Evolutionary conservation across 306 rosid genomes (phyloP).

Genomic region (Cucumis sativus): Cucumber_9930_V3 NC_026661.2:20530001-20530500

Average conservation of each 20-base stretch:
- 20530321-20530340: neutral
- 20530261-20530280: neutral
- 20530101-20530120: slow-evolving; percentile 55
- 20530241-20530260: neutral
- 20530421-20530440: slow-evolving; percentile 90
- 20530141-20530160: slow-evolving; percentile 64
- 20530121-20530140: slow-evolving; percentile 52
- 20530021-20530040: slow-evolving; percentile 60
- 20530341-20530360: neutral
- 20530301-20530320: neutral
- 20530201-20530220: slow-evolving; percentile 59
- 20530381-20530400: neutral
- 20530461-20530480: slow-evolving; percentile 74
- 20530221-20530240: slow-evolving; percentile 9
- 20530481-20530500: slow-evolving; percentile 92
- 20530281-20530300: neutral
- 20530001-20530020: slow-evolving; percentile 83
- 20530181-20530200: slow-evolving; percentile 75
- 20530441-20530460: slow-evolving; percentile 78
- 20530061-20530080: slow-evolving; percentile 75
- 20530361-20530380: neutral
- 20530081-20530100: slow-evolving; percentile 89
- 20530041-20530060: slow-evolving; percentile 79
- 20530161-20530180: slow-evolving; percentile 59
- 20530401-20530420: slow-evolving; percentile 83